phyloP scores from a whole-genome alignment of 2,329 filamentous ascomycete genomes.

The Geosmithia putterillii region DNA sequence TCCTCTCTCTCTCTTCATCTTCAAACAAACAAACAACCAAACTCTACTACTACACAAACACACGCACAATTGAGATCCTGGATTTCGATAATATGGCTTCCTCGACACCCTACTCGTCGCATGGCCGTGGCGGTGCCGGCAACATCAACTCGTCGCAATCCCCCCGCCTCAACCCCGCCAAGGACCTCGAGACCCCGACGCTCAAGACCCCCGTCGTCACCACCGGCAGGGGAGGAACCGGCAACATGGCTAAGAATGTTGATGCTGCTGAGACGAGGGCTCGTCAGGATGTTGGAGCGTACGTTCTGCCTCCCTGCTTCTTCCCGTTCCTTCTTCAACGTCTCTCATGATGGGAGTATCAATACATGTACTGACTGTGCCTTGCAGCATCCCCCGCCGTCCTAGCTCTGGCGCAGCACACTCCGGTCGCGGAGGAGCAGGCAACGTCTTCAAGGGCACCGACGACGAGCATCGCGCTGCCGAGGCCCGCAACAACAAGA shows the following conservation, averaged over 20 bases:
- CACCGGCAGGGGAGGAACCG: conserved; percentile 76
- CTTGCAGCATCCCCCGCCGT: conserved; percentile 38
- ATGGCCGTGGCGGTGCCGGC: conserved; percentile 69
- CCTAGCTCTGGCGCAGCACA: conserved; percentile 48
- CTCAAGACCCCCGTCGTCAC: conserved; percentile 78
- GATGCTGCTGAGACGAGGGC: conserved; percentile 63
- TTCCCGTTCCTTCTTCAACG: not conserved
- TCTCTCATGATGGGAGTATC: too few species aligned
- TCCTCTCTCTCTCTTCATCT: too few species aligned
- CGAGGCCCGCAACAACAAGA: conserved; percentile 16
- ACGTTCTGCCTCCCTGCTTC: conserved; percentile 15
- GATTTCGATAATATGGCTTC: not conserved
- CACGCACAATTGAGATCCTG: too few species aligned
- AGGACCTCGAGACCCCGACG: conserved; percentile 68
- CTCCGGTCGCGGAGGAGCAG: conserved; percentile 63
- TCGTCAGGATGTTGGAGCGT: conserved; percentile 73
- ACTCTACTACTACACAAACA: too few species aligned
- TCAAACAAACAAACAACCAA: too few species aligned
- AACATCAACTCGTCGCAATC: conserved; percentile 49
- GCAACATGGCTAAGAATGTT: conserved; percentile 71
- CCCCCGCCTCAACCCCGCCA: conserved; percentile 35
- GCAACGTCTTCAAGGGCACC: conserved; percentile 46
- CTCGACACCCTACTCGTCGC: conserved; percentile 36
- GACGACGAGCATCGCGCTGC: conserved; percentile 22
- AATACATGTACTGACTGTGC: conserved; percentile 4